These are phyloP conservation scores for Davidsoniella eucalypti DNA, from an alignment of 2,329 filamentous ascomycete species.

Conservation along the genomic window DNA sequence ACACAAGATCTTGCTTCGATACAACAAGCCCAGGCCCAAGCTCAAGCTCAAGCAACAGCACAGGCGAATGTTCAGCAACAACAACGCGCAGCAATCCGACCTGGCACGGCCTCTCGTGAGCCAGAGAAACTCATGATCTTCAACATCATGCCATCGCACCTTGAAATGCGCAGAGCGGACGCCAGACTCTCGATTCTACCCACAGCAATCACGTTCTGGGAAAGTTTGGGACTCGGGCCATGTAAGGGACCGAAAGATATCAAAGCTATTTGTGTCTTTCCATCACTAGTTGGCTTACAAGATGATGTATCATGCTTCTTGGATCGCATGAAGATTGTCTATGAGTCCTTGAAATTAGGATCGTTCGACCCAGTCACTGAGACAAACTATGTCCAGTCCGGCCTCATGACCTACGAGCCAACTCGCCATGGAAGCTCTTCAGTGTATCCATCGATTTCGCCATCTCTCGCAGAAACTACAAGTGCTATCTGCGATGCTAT, in stretches of 20 bases:
- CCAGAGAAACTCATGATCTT: conserved; percentile 38
- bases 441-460: conserved; percentile 9
- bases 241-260: conserved; percentile 56
- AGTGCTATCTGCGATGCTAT: conserved; percentile 19
- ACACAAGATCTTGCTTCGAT: conserved; percentile 37
- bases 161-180: conserved; percentile 56
- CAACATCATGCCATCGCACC: conserved; percentile 48
- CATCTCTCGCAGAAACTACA: conserved; percentile 31
- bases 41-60: conserved; percentile 25
- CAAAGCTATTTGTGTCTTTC: conserved; percentile 53
- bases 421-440: conserved; percentile 22
- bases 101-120: conserved; percentile 20
- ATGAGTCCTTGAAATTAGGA: conserved; percentile 60
- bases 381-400: conserved; percentile 28
- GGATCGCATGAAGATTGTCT: conserved; percentile 49
- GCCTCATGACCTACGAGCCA: conserved; percentile 33
- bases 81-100: not conserved
- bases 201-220: conserved; percentile 64
- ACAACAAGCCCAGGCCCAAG: conserved; percentile 22
- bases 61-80: conserved; percentile 5
- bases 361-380: conserved; percentile 37
- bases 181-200: conserved; percentile 56
- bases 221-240: conserved; percentile 59
- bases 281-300: conserved; percentile 44
- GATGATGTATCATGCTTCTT: conserved; percentile 48